Conservation (phyloP, 2,329 filamentous ascomycete species). For the Ophiocordyceps australis region DNA sequence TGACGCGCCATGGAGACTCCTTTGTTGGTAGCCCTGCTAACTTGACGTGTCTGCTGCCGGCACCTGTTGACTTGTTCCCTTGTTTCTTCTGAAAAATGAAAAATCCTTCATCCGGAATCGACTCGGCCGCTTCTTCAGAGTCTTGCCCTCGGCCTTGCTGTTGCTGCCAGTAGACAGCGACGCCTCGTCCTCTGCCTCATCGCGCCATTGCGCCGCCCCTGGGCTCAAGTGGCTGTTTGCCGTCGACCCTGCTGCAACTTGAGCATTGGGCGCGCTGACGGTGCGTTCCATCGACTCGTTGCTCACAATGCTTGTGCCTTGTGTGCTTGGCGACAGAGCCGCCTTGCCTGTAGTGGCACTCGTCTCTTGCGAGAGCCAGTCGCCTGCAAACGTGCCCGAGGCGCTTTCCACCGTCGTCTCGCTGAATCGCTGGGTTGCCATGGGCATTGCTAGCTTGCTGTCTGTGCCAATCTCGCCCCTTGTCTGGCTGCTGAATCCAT, state of each 20-base stretch:
- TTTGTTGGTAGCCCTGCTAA: constrained; percentile 6
- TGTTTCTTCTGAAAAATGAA: constrained; percentile 35
- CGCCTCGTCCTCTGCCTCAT: constrained; percentile 10
- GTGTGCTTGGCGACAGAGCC: constrained; percentile 45
- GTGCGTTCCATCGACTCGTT: constrained; percentile 35
- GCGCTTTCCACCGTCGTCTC: constrained; percentile 43
- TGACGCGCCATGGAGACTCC: too few species aligned
- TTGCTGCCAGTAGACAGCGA: constrained; percentile 20
- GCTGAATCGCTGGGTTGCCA: constrained; percentile 35
- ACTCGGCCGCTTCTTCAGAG: constrained; percentile 42
- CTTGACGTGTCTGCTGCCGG: constrained; percentile 14
- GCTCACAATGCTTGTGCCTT: constrained; percentile 47
- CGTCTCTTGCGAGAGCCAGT: constrained; percentile 45
- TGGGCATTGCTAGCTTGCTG: constrained; percentile 17
- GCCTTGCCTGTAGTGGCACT: constrained; percentile 45
- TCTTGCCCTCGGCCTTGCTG: constrained; percentile 27
- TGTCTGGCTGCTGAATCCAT: constrained; percentile 23
- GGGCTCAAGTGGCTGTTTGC: constrained; percentile 9
- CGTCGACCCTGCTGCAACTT: constrained; percentile 19
- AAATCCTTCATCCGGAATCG: constrained; percentile 45
- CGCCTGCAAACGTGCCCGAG: constrained; percentile 32
- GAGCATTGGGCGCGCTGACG: constrained; percentile 20
- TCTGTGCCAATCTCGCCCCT: constrained; percentile 13
- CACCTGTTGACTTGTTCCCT: constrained; percentile 16
- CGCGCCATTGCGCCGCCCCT: constrained; percentile 8